phyloP scores from a whole-genome alignment of 495 filamentous ascomycete species.

The Penicillium tannophilum region DNA sequence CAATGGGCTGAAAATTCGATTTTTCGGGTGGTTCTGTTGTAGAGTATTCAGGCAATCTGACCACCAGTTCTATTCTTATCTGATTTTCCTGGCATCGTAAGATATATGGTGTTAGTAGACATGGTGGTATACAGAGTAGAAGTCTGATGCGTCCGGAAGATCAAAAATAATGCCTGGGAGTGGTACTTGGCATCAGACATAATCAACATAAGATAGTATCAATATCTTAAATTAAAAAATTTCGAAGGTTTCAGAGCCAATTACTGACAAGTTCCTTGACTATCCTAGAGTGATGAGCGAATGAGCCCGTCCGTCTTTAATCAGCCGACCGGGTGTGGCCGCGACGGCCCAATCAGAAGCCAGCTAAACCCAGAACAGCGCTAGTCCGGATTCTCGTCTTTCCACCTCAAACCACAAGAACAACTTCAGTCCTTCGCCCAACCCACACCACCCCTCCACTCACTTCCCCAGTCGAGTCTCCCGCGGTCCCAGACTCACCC shows the following conservation, averaged over 20 bases:
- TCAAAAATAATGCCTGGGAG: background rate
- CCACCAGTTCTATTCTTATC: conserved; percentile 6
- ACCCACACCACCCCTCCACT: conserved; percentile 41
- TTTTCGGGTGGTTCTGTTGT: conserved; percentile 9
- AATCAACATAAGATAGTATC: background rate
- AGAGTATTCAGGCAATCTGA: conserved; percentile 13
- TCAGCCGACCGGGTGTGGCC: conserved; percentile 21
- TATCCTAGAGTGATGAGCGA: conserved; percentile 9
- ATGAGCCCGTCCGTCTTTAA: conserved; percentile 29
- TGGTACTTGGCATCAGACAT: background rate
- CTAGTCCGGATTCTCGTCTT: conserved; percentile 48
- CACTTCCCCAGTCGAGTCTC: conserved; percentile 30
- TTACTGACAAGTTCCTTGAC: background rate
- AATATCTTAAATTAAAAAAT: no score
- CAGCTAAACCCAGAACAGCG: conserved; percentile 40
- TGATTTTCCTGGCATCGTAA: background rate
- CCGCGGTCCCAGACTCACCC: conserved; percentile 27
- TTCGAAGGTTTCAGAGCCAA: no score
- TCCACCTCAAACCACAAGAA: conserved; percentile 49
- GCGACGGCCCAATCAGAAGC: conserved; percentile 37
- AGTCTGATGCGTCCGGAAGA: conserved; percentile 1
- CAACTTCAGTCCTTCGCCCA: conserved; percentile 41
- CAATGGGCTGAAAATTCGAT: conserved; percentile 8
- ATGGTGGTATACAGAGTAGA: background rate
- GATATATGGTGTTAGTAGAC: background rate